Evolutionary conservation across 768 basidiomycete species (phyloP).

Genomic region (Tricholoma matsutake): DNA sequence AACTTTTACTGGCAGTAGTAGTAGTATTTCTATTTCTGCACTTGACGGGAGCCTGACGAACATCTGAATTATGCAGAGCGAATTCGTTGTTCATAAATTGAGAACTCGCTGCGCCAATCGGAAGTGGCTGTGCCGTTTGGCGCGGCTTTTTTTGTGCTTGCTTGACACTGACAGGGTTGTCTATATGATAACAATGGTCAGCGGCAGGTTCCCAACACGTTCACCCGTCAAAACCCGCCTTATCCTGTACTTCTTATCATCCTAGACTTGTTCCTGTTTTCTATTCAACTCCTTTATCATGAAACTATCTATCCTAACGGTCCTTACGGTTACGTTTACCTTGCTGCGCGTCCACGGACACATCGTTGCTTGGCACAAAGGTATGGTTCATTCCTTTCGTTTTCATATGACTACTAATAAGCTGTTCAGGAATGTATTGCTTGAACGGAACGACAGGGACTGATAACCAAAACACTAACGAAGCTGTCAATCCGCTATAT

Average conservation of each 20-base stretch:
- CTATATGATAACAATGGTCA: neutral
- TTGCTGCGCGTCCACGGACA: slow-evolving; percentile 15
- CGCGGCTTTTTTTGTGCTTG: neutral
- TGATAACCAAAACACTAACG: slow-evolving; percentile 36
- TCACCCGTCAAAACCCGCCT: neutral
- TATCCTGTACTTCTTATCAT: neutral
- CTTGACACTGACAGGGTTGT: no score
- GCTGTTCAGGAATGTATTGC: slow-evolving; percentile 41
- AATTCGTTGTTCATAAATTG: no score
- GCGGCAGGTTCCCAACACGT: neutral
- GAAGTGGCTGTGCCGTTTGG: neutral
- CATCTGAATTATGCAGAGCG: no score
- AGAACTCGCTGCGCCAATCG: no score
- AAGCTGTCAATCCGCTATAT: slow-evolving; percentile 42
- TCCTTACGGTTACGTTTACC: slow-evolving; percentile 3
- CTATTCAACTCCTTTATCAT: neutral
- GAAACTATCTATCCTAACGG: neutral
- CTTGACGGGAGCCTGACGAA: no score
- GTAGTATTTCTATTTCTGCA: no score
- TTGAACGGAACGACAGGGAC: slow-evolving; percentile 33
- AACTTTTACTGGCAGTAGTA: no score
- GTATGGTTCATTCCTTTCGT: neutral
- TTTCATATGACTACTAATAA: neutral
- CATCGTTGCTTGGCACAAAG: slow-evolving; percentile 17
- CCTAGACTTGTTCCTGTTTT: neutral